Conservation (phyloP, 768 basidiomycete genomes). For the Filobasidium floriforme region DNA sequence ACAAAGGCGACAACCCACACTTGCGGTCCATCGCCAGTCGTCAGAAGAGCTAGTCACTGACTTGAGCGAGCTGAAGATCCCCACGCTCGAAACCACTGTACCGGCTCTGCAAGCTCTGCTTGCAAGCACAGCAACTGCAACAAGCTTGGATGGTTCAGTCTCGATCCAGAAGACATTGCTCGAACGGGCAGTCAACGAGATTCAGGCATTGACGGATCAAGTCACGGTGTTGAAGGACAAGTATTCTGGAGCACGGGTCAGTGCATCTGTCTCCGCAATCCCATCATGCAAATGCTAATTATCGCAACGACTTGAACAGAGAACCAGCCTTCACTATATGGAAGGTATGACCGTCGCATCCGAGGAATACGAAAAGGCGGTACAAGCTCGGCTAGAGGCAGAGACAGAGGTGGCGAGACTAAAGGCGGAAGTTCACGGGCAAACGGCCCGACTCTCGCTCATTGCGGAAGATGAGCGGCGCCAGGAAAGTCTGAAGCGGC, state of each 20-base stretch:
- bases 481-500: slow-evolving; percentile 66
- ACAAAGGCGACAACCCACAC: neutral
- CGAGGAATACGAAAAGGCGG: slow-evolving; percentile 86
- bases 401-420: slow-evolving; percentile 86
- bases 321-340: slow-evolving; percentile 83
- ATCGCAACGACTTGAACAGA: slow-evolving; percentile 49
- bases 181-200: slow-evolving; percentile 58
- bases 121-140: slow-evolving; percentile 27
- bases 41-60: neutral
- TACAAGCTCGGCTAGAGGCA: slow-evolving; percentile 76
- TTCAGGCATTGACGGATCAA: slow-evolving; percentile 61
- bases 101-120: slow-evolving; percentile 30
- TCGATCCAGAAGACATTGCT: slow-evolving; percentile 60
- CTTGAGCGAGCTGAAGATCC: neutral
- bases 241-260: slow-evolving; percentile 80
- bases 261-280: neutral
- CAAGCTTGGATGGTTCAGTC: slow-evolving; percentile 51
- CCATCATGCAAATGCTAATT: neutral
- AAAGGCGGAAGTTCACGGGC: slow-evolving; percentile 75
- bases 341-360: slow-evolving; percentile 88
- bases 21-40: neutral
- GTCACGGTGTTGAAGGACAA: slow-evolving; percentile 61
- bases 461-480: slow-evolving; percentile 69
- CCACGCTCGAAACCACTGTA: slow-evolving; percentile 24
- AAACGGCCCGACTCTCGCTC: slow-evolving; percentile 77